Percentiles rank a stretch among this genome's conserved stretches.
Evolutionary conservation across 108 stramenopile species (phyloP).

Genomic region (Skeletonema costatum): DNA sequence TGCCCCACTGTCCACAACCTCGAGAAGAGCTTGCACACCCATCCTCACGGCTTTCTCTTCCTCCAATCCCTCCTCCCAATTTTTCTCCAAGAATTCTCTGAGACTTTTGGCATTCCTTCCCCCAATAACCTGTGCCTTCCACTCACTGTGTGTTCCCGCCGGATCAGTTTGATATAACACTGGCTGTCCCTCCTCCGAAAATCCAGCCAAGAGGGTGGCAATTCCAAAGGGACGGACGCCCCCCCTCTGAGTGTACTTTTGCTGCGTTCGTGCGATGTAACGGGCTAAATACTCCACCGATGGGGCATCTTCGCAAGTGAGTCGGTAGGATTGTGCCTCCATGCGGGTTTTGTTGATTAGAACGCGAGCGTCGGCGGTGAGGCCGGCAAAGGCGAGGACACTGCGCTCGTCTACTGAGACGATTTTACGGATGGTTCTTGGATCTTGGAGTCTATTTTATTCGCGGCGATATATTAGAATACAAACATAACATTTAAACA

Average conservation of each 20-base stretch:
- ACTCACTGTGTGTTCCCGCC: slow-evolving; percentile 95
- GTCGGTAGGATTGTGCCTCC: slow-evolving; percentile 98
- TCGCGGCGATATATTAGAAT: neutral
- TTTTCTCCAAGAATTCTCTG: slow-evolving; percentile 98
- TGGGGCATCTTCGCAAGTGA: slow-evolving; percentile 99
- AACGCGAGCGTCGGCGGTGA: slow-evolving; percentile 99
- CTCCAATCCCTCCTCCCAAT: slow-evolving; percentile 88
- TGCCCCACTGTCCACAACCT: slow-evolving; percentile 98
- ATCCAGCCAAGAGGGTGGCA: slow-evolving; percentile 88
- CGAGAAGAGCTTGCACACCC: slow-evolving; percentile 94
- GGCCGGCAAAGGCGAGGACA: slow-evolving; percentile 98
- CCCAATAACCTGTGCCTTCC: slow-evolving; percentile 99
- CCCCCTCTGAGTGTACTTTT: slow-evolving; percentile 99
- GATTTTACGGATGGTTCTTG: slow-evolving; percentile 99
- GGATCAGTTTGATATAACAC: slow-evolving; percentile 97
- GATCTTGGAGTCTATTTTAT: slow-evolving; percentile 87
- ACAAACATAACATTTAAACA: neutral
- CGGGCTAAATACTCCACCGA: slow-evolving; percentile 97
- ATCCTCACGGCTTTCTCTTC: slow-evolving; percentile 88
- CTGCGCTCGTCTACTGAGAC: slow-evolving; percentile 94
- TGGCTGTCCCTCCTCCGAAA: slow-evolving; percentile 77
- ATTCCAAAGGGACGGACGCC: slow-evolving; percentile 99
- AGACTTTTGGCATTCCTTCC: slow-evolving; percentile 96
- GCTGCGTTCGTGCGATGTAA: slow-evolving; percentile 97
- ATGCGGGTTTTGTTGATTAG: slow-evolving; percentile 91